Evolutionary conservation across 2,329 filamentous ascomycete genomes (phyloP).

Genomic region (Cladosporium halotolerans): DNA sequence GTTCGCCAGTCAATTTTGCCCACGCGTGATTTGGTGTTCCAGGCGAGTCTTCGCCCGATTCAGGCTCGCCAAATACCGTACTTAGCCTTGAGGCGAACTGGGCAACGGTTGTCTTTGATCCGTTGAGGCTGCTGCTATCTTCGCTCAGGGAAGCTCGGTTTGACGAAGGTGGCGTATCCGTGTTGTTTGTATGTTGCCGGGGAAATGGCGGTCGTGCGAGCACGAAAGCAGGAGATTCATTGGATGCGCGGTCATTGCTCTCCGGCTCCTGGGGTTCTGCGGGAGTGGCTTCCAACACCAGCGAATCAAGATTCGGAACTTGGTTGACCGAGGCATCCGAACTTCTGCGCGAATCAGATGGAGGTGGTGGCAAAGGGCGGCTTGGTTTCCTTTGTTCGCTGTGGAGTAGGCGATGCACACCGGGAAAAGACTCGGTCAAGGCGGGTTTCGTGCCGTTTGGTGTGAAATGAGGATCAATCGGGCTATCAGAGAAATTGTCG

Average conservation of each 20-base stretch:
- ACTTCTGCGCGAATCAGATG: neutral
- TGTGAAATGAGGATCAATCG: neutral
- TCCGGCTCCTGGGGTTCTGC: neutral
- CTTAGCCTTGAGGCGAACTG: conserved; percentile 23
- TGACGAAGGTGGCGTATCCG: too few species aligned
- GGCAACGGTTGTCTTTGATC: conserved; percentile 13
- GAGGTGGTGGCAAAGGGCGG: conserved; percentile 5
- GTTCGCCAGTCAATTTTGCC: conserved; percentile 19
- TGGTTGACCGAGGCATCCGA: neutral
- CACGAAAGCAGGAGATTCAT: neutral
- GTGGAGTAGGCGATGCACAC: neutral
- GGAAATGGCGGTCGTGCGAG: neutral
- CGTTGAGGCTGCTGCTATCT: conserved; percentile 19
- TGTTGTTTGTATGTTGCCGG: neutral
- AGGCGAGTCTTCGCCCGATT: conserved; percentile 10
- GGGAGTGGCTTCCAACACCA: neutral
- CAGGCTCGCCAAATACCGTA: conserved; percentile 22
- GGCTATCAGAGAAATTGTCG: neutral
- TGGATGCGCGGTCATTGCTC: neutral
- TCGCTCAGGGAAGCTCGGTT: conserved; percentile 1
- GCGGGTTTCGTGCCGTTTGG: neutral
- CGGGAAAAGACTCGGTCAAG: conserved; percentile 3
- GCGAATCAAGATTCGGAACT: neutral
- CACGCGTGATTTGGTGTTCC: conserved; percentile 23
- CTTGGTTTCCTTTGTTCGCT: conserved; percentile 3